phyloP scores from a whole-genome alignment of 805 yeast species.

The Kodamaea fukazawae region DNA sequence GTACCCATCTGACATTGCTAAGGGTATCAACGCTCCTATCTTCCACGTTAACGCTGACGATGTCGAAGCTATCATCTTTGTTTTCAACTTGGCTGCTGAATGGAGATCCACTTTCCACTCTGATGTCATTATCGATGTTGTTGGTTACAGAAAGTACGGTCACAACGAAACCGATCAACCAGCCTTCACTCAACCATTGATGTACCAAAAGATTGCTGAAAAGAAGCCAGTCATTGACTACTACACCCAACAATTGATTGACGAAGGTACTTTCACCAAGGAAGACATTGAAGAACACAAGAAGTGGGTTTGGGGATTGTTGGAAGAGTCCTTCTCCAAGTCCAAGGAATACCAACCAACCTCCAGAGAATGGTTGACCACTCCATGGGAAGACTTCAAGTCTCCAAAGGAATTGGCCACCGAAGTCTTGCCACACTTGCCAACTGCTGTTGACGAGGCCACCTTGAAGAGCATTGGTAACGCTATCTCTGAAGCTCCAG shows the following conservation, averaged over 20 bases:
- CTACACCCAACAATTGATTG: slow-evolving; percentile 74
- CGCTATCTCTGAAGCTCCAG: slow-evolving; percentile 80
- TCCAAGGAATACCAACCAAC: slow-evolving; percentile 89
- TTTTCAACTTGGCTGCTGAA: slow-evolving; percentile 96
- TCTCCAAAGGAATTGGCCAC: slow-evolving; percentile 95
- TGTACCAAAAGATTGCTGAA: slow-evolving; percentile 88
- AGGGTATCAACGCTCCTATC: slow-evolving; percentile 94
- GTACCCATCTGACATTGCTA: slow-evolving; percentile 96
- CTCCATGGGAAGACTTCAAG: slow-evolving; percentile 99
- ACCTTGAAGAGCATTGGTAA: slow-evolving; percentile 76
- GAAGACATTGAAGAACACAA: slow-evolving; percentile 94
- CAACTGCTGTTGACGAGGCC: slow-evolving; percentile 80
- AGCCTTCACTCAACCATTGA: slow-evolving; percentile 94
- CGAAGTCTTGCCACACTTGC: slow-evolving; percentile 92
- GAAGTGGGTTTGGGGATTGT: slow-evolving; percentile 94
- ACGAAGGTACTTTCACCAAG: slow-evolving; percentile 85
- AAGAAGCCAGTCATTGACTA: slow-evolving; percentile 86
- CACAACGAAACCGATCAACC: slow-evolving; percentile 99
- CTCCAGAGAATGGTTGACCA: slow-evolving; percentile 95
- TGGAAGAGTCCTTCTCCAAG: slow-evolving; percentile 86
- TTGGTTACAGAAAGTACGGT: slow-evolving; percentile 98
- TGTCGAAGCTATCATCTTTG: slow-evolving; percentile 86
- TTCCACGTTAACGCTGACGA: slow-evolving; percentile 99
- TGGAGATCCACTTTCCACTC: slow-evolving; percentile 97
- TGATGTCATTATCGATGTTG: slow-evolving; percentile 94